Percentiles rank a stretch among this genome's conserved stretches.
These are phyloP conservation scores for Hypomontagnella monticulosa DNA, from an alignment of 495 filamentous ascomycete genomes.

Conservation along the genomic window DNA sequence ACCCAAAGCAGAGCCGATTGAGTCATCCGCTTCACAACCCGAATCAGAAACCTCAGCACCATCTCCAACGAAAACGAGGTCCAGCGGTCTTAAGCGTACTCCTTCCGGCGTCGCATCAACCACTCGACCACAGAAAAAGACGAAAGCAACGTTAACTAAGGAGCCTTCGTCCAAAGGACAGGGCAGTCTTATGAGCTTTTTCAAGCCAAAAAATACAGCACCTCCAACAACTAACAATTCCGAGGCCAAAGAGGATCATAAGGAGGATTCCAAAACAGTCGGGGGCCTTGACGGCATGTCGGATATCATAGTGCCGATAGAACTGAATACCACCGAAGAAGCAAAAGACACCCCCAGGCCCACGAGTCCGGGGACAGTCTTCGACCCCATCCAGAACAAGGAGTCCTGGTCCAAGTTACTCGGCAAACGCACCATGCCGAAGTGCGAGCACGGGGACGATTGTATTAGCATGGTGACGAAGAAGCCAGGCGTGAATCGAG, in stretches of 20 bases:
- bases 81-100: constrained; percentile 46
- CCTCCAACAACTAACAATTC: neutral
- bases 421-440: constrained; percentile 74
- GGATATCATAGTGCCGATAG: constrained; percentile 16
- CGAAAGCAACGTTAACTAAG: constrained; percentile 43
- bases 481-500: constrained; percentile 84
- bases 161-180: constrained; percentile 66
- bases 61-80: constrained; percentile 36
- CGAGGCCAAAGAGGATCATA: neutral
- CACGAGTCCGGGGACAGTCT: constrained; percentile 49
- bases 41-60: constrained; percentile 22
- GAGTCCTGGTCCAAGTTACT: constrained; percentile 90
- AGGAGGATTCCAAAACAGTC: constrained; percentile 5
- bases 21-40: constrained; percentile 22
- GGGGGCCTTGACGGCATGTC: constrained; percentile 24
- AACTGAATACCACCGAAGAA: neutral
- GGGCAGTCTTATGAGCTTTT: constrained; percentile 84
- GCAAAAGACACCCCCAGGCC: constrained; percentile 2
- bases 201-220: constrained; percentile 65
- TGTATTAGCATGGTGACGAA: constrained; percentile 84
- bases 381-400: constrained; percentile 78
- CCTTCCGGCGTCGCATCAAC: constrained; percentile 38
- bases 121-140: constrained; percentile 53
- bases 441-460: constrained; percentile 88
- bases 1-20: neutral